Evolutionary conservation across 768 basidiomycete species (phyloP), one percentile per base, ranked within the genome.

Genomic region (Tulasnella sp.): DNA sequence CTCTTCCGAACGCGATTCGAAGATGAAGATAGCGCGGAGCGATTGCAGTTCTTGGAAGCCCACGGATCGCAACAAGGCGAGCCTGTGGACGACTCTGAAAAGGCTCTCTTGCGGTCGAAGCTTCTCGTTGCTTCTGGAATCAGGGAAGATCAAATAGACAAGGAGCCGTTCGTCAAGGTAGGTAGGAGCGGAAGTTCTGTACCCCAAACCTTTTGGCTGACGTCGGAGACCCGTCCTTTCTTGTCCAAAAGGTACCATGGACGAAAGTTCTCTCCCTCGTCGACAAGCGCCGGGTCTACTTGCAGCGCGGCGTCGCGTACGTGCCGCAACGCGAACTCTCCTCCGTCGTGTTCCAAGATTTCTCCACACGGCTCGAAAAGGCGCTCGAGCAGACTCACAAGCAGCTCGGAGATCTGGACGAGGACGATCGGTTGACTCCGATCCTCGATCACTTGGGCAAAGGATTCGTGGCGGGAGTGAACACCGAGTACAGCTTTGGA

Each of bases 181-280:
- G 12, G 84, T 72, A 18, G 18, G 16, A 1, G 20, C 0, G 18
- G 42, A 14, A 14, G 41, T 9, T 42, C 42, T 8, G 37, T 37
- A 2, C 12, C 3, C 22, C 69, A 40, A 9, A 50, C 1, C 5
- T 16, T 50, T 20, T 20, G 18, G 48, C 48, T 50, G 48, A 50
- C 48, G 18, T 46, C 18, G 14, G 18, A 46, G 6, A 37, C 37
- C 37, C 6, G 48, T 2, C 48, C 48, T 74, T 16, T 3, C 48
- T 50, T 50, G 5, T 50, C 48, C 37, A 3, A 42, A 42, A 98
- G 96, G 96, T 98, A n/a, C 92, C 90, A 85, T 99, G 98, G 98
- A 96, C 93, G 18, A 92, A 93, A 81, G 97, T 99, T 3, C 95
- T 96, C 7, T 96, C 98, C 85, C 90, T 99, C 1, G 93, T 99